A percentile compares a stretch with the other conserved stretches of the same genome.
Evolutionary conservation across 352 stramenopile genomes (phyloP).

Genomic region (Pythium periplocum): DNA sequence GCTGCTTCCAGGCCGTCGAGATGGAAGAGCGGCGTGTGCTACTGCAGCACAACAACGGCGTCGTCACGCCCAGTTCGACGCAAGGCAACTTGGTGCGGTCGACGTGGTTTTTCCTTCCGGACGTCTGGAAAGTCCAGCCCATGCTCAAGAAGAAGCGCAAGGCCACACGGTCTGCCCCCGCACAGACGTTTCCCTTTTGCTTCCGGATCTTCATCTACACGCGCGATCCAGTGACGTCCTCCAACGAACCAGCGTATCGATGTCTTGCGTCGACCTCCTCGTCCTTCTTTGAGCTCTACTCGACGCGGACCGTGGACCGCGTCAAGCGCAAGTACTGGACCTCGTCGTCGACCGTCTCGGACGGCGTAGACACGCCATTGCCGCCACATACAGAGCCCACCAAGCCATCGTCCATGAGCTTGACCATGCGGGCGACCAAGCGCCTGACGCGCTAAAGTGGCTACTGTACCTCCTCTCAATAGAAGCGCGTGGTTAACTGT

Average conservation of each 20-base stretch:
- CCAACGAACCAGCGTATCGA: conserved; percentile 17
- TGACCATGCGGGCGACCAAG: conserved; percentile 8
- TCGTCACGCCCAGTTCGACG: conserved; percentile 1
- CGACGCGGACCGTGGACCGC: conserved; percentile 77
- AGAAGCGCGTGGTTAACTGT: no score
- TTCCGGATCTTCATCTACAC: conserved; percentile 78
- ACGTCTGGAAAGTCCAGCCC: conserved; percentile 86
- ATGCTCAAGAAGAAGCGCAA: conserved; percentile 90
- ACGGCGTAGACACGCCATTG: not conserved
- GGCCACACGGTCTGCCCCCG: conserved; percentile 66
- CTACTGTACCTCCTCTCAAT: no score
- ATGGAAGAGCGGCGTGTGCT: conserved; percentile 63
- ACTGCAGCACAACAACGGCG: conserved; percentile 4
- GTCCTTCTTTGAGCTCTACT: conserved; percentile 82
- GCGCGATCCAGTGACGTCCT: conserved; percentile 6
- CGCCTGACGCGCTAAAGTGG: no score
- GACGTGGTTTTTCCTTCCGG: conserved; percentile 84
- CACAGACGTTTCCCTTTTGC: conserved; percentile 85
- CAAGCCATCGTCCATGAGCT: conserved; percentile 11
- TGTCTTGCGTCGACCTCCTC: conserved; percentile 60
- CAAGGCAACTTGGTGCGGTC: conserved; percentile 31
- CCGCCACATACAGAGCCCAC: conserved; percentile 1
- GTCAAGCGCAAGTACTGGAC: conserved; percentile 73
- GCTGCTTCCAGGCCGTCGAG: conserved; percentile 76
- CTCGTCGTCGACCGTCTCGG: not conserved